Conservation (phyloP, 768 basidiomycete species). For the Auricularia heimuer region DNA sequence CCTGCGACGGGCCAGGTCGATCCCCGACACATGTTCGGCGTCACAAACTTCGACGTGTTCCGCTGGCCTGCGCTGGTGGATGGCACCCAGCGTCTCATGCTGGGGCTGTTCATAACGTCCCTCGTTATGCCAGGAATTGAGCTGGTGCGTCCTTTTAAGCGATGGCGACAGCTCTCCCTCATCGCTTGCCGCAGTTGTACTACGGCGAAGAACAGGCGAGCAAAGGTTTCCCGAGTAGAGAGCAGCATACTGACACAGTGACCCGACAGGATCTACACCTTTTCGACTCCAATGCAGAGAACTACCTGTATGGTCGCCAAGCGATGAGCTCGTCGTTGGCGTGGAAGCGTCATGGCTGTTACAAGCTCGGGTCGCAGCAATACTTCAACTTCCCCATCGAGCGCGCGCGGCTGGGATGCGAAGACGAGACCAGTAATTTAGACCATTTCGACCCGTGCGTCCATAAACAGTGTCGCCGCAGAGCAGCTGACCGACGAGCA, state of each 20-base stretch:
- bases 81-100: constrained; percentile 64
- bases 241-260: background rate
- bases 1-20: constrained; percentile 53
- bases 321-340: constrained; percentile 74
- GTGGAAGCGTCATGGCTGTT: constrained; percentile 93
- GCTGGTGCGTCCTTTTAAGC: constrained; percentile 36
- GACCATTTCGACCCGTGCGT: constrained; percentile 80
- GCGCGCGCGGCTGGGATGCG: constrained; percentile 67
- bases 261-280: background rate
- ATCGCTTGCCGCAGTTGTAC: constrained; percentile 38
- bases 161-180: background rate
- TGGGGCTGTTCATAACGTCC: constrained; percentile 70
- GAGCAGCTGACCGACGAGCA: background rate
- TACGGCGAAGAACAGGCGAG: constrained; percentile 81
- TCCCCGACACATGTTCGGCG: constrained; percentile 82
- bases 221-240: background rate
- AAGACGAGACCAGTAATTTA: constrained; percentile 85
- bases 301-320: constrained; percentile 55
- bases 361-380: constrained; percentile 78
- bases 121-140: constrained; percentile 83
- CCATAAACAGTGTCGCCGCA: background rate
- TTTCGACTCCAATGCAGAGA: background rate
- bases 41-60: constrained; percentile 92
- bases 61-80: constrained; percentile 86
- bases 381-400: constrained; percentile 92